These are phyloP conservation scores for Schizopora paradoxa DNA, from an alignment of 1,284 basidiomycete species.

Conservation along the genomic window DNA sequence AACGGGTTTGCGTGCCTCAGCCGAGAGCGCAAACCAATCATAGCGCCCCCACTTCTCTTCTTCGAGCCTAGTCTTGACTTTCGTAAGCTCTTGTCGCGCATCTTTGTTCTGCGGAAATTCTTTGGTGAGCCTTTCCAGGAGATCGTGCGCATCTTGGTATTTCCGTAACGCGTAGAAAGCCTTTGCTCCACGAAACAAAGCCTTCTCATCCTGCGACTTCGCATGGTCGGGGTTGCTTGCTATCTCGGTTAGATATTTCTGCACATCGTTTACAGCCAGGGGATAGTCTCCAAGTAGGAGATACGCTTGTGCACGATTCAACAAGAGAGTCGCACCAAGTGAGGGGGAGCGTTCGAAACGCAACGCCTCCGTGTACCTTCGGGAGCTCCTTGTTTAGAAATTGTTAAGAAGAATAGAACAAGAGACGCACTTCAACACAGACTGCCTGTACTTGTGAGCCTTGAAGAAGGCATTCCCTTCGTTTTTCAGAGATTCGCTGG, in stretches of 20 bases:
- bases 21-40: conserved; percentile 11
- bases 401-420: neutral
- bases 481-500: conserved; percentile 13
- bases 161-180: conserved; percentile 11
- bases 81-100: conserved; percentile 2
- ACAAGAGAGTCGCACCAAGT: conserved; percentile 10
- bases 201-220: conserved; percentile 5
- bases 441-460: conserved; percentile 7
- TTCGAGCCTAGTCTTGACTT: conserved; percentile 5
- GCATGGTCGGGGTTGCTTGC: too few relatives aligned
- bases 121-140: conserved; percentile 7
- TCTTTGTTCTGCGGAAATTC: conserved; percentile 13
- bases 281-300: conserved; percentile 5
- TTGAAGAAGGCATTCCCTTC: conserved; percentile 15
- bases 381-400: neutral
- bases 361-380: conserved; percentile 13
- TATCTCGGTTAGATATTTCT: neutral
- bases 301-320: conserved; percentile 16
- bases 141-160: conserved; percentile 4
- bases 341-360: neutral
- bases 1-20: conserved; percentile 9
- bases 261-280: conserved; percentile 2
- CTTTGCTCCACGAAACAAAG: conserved; percentile 12
- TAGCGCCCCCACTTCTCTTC: conserved; percentile 14
- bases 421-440: conserved; percentile 9